Conservation (phyloP, 23 red algal genomes). For the Rhodosorus marinus region DNA sequence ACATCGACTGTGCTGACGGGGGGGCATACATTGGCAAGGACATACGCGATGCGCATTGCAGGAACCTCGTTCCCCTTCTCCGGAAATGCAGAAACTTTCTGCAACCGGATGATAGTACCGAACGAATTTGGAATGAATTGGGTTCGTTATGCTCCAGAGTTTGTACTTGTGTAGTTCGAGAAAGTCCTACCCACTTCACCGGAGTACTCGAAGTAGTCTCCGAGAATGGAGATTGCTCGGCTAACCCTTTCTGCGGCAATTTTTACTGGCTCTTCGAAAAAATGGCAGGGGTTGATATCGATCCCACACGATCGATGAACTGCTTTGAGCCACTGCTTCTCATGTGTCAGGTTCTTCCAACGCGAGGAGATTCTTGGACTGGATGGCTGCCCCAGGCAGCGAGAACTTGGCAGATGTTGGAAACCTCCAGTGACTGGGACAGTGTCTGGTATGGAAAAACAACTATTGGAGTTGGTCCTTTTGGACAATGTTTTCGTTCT, state of each 20-base stretch:
- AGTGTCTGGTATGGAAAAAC: too few species aligned
- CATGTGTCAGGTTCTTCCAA: conserved; percentile 39
- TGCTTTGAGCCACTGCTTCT: conserved; percentile 26
- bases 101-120: conserved; percentile 11
- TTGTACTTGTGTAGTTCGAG: background rate
- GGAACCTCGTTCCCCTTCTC: conserved; percentile 43
- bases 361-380: conserved; percentile 12
- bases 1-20: conserved; percentile 42
- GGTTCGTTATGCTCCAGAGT: conserved; percentile 1
- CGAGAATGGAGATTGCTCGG: too few species aligned
- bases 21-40: conserved; percentile 52
- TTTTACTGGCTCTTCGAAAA: too few species aligned
- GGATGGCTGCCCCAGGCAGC: conserved; percentile 39
- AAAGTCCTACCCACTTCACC: background rate
- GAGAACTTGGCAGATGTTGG: conserved; percentile 19
- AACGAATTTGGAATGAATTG: conserved; percentile 42
- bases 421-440: conserved; percentile 10
- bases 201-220: background rate
- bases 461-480: too few species aligned
- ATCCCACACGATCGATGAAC: too few species aligned
- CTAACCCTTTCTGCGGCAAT: too few species aligned
- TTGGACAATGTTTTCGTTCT: background rate
- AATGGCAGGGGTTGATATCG: too few species aligned
- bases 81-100: conserved; percentile 18
- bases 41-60: conserved; percentile 58